These are phyloP conservation scores for Claviceps maximensis DNA, from an alignment of 2,329 filamentous ascomycete genomes.

Conservation along the genomic window DNA sequence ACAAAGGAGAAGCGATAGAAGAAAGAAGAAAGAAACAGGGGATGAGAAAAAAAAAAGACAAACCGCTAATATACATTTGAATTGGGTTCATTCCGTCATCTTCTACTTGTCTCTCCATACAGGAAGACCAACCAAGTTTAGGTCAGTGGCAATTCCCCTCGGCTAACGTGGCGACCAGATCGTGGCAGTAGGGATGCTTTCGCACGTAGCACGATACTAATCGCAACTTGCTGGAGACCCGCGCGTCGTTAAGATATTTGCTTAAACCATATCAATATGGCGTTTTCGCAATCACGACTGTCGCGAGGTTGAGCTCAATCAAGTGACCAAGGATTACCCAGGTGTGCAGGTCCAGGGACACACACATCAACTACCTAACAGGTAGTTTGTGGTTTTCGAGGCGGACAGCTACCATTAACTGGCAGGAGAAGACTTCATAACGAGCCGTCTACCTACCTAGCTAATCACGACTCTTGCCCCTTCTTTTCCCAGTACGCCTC, in stretches of 20 bases:
- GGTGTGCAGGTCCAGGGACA: too few species aligned
- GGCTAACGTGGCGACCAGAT: not conserved
- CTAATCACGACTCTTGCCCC: constrained; percentile 74
- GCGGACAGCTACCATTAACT: not conserved
- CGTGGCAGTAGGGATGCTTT: not conserved
- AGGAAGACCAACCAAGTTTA: not conserved
- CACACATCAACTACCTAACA: too few species aligned
- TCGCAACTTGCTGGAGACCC: too few species aligned
- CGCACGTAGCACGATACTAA: not conserved
- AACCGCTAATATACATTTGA: not conserved
- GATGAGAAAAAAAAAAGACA: not conserved
- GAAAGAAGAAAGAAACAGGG: not conserved
- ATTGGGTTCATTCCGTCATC: not conserved
- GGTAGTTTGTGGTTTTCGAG: too few species aligned
- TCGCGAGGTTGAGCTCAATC: not conserved
- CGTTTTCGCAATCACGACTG: not conserved
- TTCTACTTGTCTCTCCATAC: not conserved
- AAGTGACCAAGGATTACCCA: not conserved
- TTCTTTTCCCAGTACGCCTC: constrained; percentile 88
- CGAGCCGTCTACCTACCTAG: constrained; percentile 19
- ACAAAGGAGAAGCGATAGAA: too few species aligned
- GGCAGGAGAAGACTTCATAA: not conserved
- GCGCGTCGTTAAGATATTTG: not conserved
- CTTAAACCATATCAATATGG: not conserved
- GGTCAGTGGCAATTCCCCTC: not conserved